Base-by-base conservation (phyloP, 257 asterid species). In the Prunella vulgaris region DNA sequence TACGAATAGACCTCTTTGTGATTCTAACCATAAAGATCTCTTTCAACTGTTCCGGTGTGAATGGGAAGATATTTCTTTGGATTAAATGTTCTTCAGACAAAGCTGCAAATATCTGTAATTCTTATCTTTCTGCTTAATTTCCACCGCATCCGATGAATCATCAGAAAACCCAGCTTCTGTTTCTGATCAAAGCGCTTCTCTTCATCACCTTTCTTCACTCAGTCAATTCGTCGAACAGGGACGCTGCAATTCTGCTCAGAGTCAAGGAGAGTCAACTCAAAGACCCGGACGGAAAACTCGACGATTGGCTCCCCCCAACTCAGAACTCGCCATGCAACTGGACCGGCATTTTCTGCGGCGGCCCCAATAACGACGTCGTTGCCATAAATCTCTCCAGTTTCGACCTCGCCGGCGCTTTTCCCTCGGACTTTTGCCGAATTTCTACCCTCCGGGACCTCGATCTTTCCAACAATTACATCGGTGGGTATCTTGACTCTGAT, bases 401-500 rank as follows among this genome's bases (percentile, higher is more conserved):
- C 10, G 68, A 71, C 37, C 21, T 87, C 51, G 57, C 78, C 3
- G 95, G 98, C 5, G 40, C 28, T 6, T 87, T 87, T 25, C 97
- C 97, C 24, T 87, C 79, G n/a, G 88, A 83, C 37, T 86, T 92
- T 22, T 92, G 98, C 58, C 78, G 88, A 83, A 78, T 92, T 75
- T 74, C 79, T 2, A 74, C 92, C 3, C 90, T 92, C 14, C 77
- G 75, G 42, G 63, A 4, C 0, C 86, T 89, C 30, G 84, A 87
- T 69, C 71, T 92, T 35, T 80, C 83, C 30, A 64, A 52, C 15
- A 89, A 89, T 68, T n/a, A 10, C 58, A 69, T 92, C 65, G 78
- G 74, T 17, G 96, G 95, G 9, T 13, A 25, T 1, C 22, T 92
- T 10, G 63, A 64, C 1, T 66, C 90, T 0, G 80, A 76, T 10